Conservation (phyloP, 371 early-diverging fungal species). For the Lichtheimia ramosa region DNA sequence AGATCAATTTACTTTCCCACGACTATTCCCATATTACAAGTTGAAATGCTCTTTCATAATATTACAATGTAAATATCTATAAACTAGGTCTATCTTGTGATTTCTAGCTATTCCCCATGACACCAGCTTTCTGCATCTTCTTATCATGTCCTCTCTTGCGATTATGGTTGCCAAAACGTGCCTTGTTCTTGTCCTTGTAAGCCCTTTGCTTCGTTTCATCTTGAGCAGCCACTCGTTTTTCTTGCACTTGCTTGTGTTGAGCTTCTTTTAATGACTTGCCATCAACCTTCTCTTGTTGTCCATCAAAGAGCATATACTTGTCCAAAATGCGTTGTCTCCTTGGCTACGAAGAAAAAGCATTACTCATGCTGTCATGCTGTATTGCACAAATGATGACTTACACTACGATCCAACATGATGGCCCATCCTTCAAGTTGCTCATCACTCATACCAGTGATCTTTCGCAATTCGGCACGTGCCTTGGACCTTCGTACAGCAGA, state of each 20-base stretch:
- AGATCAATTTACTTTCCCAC: no score
- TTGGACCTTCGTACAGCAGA: constrained; percentile 59
- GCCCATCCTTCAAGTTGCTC: constrained; percentile 95
- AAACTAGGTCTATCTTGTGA: no score
- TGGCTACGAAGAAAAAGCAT: constrained; percentile 45
- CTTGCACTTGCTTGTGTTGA: constrained; percentile 13
- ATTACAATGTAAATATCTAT: no score
- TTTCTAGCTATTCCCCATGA: no score
- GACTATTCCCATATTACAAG: no score
- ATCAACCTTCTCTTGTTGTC: constrained; percentile 18
- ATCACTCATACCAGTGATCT: constrained; percentile 76
- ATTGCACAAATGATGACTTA: constrained; percentile 37
- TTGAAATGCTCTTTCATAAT: no score
- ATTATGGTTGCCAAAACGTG: constrained; percentile 66
- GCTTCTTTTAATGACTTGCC: constrained; percentile 8
- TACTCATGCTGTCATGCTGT: not conserved
- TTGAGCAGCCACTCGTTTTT: constrained; percentile 19
- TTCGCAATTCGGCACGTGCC: constrained; percentile 59
- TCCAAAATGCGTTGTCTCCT: constrained; percentile 61
- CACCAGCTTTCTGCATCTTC: constrained; percentile 47
- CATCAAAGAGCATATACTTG: constrained; percentile 58
- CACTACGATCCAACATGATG: constrained; percentile 82
- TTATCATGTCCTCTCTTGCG: constrained; percentile 67
- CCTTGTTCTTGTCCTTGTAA: constrained; percentile 63
- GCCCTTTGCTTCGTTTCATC: constrained; percentile 33